phyloP scores from a whole-genome alignment of 257 asterid genomes.

The Anisodus tanguticus region DNA sequence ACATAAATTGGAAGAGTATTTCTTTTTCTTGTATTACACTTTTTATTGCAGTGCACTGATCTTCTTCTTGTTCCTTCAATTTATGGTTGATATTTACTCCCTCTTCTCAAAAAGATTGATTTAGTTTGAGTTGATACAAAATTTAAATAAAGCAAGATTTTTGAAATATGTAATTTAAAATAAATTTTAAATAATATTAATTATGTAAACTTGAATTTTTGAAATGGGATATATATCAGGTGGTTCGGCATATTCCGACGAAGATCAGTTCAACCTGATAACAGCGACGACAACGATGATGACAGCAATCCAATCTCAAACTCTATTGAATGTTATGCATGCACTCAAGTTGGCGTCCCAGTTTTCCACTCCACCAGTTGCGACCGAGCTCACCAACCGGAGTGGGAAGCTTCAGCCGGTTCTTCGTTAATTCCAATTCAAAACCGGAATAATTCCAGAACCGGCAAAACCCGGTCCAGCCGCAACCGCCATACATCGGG shows the following conservation, averaged over 20 bases:
- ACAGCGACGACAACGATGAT: conserved; percentile 40
- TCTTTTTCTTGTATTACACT: no score
- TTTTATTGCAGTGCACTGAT: neutral
- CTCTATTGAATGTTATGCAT: conserved; percentile 74
- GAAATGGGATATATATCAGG: conserved; percentile 44
- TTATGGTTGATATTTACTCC: neutral
- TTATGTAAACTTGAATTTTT: neutral
- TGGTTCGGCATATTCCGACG: conserved; percentile 68
- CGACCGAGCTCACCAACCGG: conserved; percentile 80
- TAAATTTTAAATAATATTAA: neutral
- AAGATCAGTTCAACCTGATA: conserved; percentile 48
- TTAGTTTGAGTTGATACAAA: no score
- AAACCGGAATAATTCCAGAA: conserved; percentile 44
- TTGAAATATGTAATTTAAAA: no score
- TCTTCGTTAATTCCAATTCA: conserved; percentile 72
- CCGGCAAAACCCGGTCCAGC: conserved; percentile 34
- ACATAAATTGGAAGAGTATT: no score
- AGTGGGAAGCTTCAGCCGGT: conserved; percentile 97
- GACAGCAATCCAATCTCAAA: conserved; percentile 40
- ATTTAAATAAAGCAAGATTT: no score
- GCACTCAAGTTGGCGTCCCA: conserved; percentile 86
- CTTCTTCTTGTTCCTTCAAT: neutral
- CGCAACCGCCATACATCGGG: conserved; percentile 32
- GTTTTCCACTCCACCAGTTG: conserved; percentile 95
- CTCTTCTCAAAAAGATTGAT: no score